Conservation (phyloP, 495 filamentous ascomycete genomes). For the Glutinoglossum americanum region DNA sequence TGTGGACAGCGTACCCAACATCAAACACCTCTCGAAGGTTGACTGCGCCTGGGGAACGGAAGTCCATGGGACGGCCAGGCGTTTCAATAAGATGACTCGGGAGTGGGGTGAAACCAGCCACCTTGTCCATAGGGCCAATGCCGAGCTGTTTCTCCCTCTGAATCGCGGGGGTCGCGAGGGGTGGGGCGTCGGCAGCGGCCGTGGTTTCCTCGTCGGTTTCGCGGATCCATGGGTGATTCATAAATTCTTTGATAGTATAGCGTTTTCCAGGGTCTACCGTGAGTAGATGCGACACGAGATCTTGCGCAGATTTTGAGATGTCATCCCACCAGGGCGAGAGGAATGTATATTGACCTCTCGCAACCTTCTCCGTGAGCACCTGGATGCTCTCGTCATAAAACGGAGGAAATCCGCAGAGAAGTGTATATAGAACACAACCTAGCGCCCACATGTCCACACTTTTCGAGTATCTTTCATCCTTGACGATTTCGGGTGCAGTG, state of each 20-base stretch:
- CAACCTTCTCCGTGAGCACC: constrained; percentile 92
- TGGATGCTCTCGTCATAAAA: constrained; percentile 99
- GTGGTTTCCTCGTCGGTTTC: constrained; percentile 51
- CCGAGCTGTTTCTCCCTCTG: constrained; percentile 27
- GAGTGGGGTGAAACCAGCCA: constrained; percentile 11
- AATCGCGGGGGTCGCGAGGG: constrained; percentile 44
- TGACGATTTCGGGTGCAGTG: constrained; percentile 97
- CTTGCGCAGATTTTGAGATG: constrained; percentile 87
- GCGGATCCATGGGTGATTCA: constrained; percentile 80
- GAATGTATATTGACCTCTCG: constrained; percentile 91
- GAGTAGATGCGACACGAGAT: constrained; percentile 79
- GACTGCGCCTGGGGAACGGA: constrained; percentile 85
- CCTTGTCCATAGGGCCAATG: not conserved
- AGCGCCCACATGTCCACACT: constrained; percentile 99
- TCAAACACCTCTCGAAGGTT: constrained; percentile 95
- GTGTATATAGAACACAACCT: constrained; percentile 88
- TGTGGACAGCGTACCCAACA: constrained; percentile 86
- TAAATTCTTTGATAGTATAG: constrained; percentile 72
- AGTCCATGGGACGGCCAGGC: constrained; percentile 55
- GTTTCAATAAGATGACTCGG: constrained; percentile 29
- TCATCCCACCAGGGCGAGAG: constrained; percentile 99
- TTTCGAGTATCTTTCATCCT: constrained; percentile 96
- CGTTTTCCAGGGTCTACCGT: constrained; percentile 84
- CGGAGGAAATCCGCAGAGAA: constrained; percentile 91
- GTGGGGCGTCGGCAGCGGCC: constrained; percentile 56